Evolutionary conservation across 2,329 filamentous ascomycete genomes (phyloP), one percentile per base, ranked within the genome.

Genomic region (Hypoxylon sp.): DNA sequence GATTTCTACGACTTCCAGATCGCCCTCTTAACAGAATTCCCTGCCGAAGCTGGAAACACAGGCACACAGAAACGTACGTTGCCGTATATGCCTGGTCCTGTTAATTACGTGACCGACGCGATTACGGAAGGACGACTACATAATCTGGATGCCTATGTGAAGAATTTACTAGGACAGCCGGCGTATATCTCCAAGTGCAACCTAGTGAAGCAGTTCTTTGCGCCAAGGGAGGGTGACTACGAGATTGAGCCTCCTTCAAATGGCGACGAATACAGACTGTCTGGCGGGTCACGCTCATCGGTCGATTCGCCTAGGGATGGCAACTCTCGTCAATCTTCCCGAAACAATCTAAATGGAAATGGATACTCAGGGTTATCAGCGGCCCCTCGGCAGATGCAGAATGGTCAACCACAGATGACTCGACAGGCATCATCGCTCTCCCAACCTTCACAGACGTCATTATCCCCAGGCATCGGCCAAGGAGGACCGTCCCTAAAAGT

Each of bases 1-100:
- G 96, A 98, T 82, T 99, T 99, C 78, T 99, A 98, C 82, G 96
- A 98, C 80, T 95, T 98, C 80, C 96, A 99, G 79, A 98, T 98
- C 77, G 93, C 94, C 33, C 89, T 99, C 7, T 88, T 99, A 54
- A 95, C 94, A 49, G 93, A 91, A 72, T 98, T 98, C 77, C 95
- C 96, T 22, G 90, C 92, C 37, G 96, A 98, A 81, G 95, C 96
- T 40, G 96, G 96, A 60, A 96, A 97, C 77, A 92, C 91, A 17
- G 91, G 91, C 49, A 87, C 86, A 55, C 90, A 94, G 77, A 91
- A 92, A 77, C 91, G 96, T 62, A 94, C 92, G 7, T 82, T 99
- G 11, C 96, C 96, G 1, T 98, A 97, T 80, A 99, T 99, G 96
- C 96, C 96, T 8, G 96, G 96, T 5, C 96, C 96, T 2, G 95